A percentile compares a stretch with the other conserved stretches of the same genome.
Evolutionary conservation across 225 moss, liverwort and hornwort species (phyloP).

Genomic region (Neckera pumila): DNA sequence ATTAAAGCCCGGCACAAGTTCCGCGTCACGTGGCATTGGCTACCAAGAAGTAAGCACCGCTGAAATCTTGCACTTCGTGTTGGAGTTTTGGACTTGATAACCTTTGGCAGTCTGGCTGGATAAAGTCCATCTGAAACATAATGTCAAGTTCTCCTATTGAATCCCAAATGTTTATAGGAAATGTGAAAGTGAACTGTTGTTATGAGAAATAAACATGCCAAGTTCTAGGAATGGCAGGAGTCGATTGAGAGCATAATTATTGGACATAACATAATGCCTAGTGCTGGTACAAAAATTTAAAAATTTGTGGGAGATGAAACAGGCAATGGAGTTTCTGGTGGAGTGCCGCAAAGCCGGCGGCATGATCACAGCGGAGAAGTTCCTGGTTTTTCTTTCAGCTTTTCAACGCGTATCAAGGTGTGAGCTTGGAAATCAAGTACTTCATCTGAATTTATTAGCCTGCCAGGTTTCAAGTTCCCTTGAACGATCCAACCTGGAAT

Average conservation of each 20-base stretch:
- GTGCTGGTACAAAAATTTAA: background rate
- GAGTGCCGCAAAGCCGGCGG: constrained; percentile 57
- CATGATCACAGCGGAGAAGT: constrained; percentile 29
- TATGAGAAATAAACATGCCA: background rate
- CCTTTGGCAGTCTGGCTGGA: background rate
- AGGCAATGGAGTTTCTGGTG: constrained; percentile 84
- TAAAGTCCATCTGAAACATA: background rate
- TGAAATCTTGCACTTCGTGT: background rate
- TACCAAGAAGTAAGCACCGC: constrained; percentile 50
- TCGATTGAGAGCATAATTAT: background rate
- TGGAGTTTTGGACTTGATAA: background rate
- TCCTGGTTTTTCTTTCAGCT: constrained; percentile 42
- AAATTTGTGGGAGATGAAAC: background rate
- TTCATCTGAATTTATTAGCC: background rate
- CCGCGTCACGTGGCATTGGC: constrained; percentile 74
- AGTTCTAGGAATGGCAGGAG: background rate
- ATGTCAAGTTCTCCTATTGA: background rate
- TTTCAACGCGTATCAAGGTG: constrained; percentile 82
- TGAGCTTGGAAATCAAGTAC: background rate
- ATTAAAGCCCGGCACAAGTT: constrained; percentile 46
- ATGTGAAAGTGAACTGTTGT: background rate
- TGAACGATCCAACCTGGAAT: background rate
- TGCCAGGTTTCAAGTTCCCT: background rate
- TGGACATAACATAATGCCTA: background rate
- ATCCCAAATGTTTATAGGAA: background rate